Evolutionary conservation across 768 basidiomycete genomes (phyloP), one percentile per base, ranked within the genome.

Genomic region (Hygrophoropsis aurantiaca): DNA sequence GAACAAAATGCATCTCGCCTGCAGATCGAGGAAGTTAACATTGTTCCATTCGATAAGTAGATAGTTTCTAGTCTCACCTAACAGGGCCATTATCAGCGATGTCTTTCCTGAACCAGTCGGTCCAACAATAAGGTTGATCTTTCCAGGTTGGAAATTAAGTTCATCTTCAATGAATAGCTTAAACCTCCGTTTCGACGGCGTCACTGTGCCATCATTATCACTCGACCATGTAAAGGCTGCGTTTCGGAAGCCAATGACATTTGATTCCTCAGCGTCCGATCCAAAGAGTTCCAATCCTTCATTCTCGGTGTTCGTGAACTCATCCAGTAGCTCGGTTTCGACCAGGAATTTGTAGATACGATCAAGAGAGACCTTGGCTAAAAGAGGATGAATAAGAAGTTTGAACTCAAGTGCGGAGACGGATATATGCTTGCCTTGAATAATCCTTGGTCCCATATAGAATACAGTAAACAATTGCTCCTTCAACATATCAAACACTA

Each of bases 101-200:
- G 84, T 84, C 62, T 84, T 86, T 5, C 83, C 84, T 2, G 74
- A 77, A 2, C 73, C 72, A 35, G 82, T 82, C 7, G 80, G 78
- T 0, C 83, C 82, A 25, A 82, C 67, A 10, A 85, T 74, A 30
- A 83, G 63, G 53, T 85, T 84, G 40, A 82, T 72, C 41, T 63
- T 54, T 6, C 73, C 74, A 8, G 58, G 69, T 50, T 71, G 71
- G 70, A 87, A 87, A 4, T 72, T 38, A 2, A 85, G 54, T 37
- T 82, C 77, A 23, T 71, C 81, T 0, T 75, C 67, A 38, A 85
- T 66, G 9, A 61, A 60, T 6, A 86, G 72, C 13, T 60, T 57
- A 59, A 82, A 85, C 35, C 58, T 70, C 23, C 78, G 71, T 27
- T 68, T 55, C 30, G 42, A 49, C 15, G 44, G 51, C 15, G 54